phyloP scores from a whole-genome alignment of 2,329 filamentous ascomycete genomes.

The Claviceps digitariae region DNA sequence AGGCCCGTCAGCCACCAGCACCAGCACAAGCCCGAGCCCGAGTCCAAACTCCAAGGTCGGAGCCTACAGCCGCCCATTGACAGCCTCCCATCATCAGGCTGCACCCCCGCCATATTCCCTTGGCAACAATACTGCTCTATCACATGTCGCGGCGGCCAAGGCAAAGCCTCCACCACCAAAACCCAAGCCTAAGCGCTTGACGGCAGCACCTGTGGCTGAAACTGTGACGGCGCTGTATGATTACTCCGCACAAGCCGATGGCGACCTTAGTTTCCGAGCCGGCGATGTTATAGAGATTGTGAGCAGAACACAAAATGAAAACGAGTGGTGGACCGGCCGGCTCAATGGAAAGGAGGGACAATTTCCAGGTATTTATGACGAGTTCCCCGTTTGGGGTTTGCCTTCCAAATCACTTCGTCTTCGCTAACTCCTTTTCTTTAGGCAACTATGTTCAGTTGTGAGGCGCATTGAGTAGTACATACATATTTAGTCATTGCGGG shows the following conservation, averaged over 20 bases:
- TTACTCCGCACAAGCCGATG: conserved; percentile 89
- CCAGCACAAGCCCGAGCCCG: conserved; percentile 10
- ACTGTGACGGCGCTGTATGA: conserved; percentile 88
- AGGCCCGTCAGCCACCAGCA: conserved; percentile 16
- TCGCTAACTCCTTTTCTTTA: neutral
- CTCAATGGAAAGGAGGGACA: conserved; percentile 71
- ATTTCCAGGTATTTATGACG: conserved; percentile 64
- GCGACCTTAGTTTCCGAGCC: conserved; percentile 78
- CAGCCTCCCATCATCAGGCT: conserved; percentile 30
- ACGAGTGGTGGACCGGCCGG: conserved; percentile 94
- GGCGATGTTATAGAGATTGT: conserved; percentile 88
- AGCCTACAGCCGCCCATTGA: conserved; percentile 21
- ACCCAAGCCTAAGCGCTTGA: conserved; percentile 67
- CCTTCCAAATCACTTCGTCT: neutral
- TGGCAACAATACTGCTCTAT: conserved; percentile 25
- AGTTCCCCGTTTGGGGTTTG: neutral
- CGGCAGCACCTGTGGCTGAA: conserved; percentile 51
- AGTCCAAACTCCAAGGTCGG: conserved; percentile 17
- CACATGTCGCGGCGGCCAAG: conserved; percentile 37
- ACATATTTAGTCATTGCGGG: neutral
- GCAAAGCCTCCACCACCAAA: conserved; percentile 60
- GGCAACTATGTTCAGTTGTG: conserved; percentile 6
- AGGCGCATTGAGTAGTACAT: neutral
- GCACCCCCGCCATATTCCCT: conserved; percentile 62
- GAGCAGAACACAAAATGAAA: conserved; percentile 70